Evolutionary conservation across 768 basidiomycete genomes (phyloP).

Genomic region (Trametes maxima): DNA sequence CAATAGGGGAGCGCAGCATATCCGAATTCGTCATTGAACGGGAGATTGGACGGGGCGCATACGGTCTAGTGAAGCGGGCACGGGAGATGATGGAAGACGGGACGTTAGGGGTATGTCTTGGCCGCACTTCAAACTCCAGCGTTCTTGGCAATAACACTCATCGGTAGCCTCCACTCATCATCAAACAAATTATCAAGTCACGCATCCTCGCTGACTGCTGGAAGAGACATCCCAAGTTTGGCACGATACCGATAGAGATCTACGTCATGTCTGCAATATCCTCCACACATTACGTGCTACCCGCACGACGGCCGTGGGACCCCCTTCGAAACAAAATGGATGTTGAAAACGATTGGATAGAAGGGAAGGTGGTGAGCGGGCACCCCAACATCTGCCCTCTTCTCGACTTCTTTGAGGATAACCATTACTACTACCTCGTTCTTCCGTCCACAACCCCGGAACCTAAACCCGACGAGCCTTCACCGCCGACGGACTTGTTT

Average conservation of each 20-base stretch:
- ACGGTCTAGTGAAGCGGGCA: conserved; percentile 91
- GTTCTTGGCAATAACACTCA: conserved; percentile 5
- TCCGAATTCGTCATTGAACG: conserved; percentile 83
- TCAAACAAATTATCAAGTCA: conserved; percentile 98
- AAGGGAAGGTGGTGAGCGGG: conserved; percentile 74
- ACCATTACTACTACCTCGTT: conserved; percentile 93
- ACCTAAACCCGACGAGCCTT: conserved; percentile 49
- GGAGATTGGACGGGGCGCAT: conserved; percentile 93
- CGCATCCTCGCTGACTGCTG: conserved; percentile 99
- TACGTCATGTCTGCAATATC: conserved; percentile 92
- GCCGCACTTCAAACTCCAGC: conserved; percentile 6
- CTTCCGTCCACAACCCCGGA: conserved; percentile 76
- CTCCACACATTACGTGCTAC: conserved; percentile 76
- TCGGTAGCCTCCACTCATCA: conserved; percentile 81
- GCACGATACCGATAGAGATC: conserved; percentile 98
- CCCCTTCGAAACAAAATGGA: conserved; percentile 52
- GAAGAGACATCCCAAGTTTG: conserved; percentile 94
- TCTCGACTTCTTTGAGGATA: conserved; percentile 96
- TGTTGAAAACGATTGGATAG: conserved; percentile 57
- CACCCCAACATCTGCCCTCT: conserved; percentile 96
- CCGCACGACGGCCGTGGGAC: conserved; percentile 81
- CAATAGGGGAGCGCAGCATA: conserved; percentile 66
- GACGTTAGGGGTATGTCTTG: conserved; percentile 72
- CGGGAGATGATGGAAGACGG: conserved; percentile 77
- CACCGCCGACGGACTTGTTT: conserved; percentile 83